Evolutionary conservation across 495 filamentous ascomycete species (phyloP), one percentile per base, ranked within the genome.

Genomic region (Thermothielavioides terrestris): DNA sequence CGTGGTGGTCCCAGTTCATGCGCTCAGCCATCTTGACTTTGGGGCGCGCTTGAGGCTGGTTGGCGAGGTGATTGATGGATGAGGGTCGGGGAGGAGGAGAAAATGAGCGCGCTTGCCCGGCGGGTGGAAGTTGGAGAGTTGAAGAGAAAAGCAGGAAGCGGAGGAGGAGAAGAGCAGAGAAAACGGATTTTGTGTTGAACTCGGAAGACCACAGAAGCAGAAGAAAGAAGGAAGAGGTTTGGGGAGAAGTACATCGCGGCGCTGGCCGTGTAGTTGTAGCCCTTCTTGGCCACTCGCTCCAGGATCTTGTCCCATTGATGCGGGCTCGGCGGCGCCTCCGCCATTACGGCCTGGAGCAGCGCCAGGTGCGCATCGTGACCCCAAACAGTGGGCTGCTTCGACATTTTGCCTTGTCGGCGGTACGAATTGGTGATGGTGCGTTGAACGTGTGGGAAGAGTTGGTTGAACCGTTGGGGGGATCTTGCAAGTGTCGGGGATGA

Each of bases 301-400:
- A 60, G 41, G 38, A 67, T 54, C 18, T 30, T 26, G 0, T 61
- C 50, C 64, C 65, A 68, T 38, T 66, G 41, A 0, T 22, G 3
- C 1, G 45, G 20, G 4, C 1, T 43, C 3, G 59, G 59, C 31
- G 57, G 51, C 1, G 50, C 52, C 27, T 54, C 47, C 0, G 41
- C 48, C 10, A 68, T 49, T 8, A 69, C 22, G 5, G 63, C 65
- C 27, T 61, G 57, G 5, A 68, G 58, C 12, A 69, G 50, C 10
- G 59, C 49, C 14, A 64, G 49, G 30, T 65, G 66, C n/a, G 64
- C 59, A 8, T 63, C 58, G 17, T 61, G 40, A 14, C 66, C 62
- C 65, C 65, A 69, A n/a, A 26, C 39, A 12, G 65, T 65, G 1
- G 57, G 44, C 9, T 47, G 53, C 39, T 52, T 60, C 1, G 60